Percentiles rank a stretch among this genome's conserved stretches.
These are phyloP conservation scores for Leccinum ochraceum DNA, from an alignment of 768 basidiomycete genomes.

Conservation along the genomic window DNA sequence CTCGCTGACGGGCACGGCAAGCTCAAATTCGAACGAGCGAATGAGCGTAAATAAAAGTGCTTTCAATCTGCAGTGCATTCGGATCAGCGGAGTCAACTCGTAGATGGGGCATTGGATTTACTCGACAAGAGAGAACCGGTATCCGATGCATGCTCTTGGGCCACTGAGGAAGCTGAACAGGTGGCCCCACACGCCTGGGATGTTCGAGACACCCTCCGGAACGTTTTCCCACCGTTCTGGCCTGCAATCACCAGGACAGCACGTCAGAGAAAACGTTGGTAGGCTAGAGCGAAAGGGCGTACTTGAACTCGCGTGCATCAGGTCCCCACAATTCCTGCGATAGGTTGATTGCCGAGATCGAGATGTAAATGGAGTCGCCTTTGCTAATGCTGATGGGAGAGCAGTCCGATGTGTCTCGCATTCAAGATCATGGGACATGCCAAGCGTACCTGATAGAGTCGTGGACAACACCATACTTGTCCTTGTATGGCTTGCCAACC, in stretches of 20 bases:
- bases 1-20: conserved; percentile 49
- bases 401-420: background rate
- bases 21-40: conserved; percentile 52
- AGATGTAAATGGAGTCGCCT: conserved; percentile 50
- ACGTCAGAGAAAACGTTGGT: background rate
- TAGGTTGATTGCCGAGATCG: conserved; percentile 54
- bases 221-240: conserved; percentile 52
- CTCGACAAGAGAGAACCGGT: conserved; percentile 63
- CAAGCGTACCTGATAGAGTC: conserved; percentile 39
- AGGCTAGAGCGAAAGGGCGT: background rate
- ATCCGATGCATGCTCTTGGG: conserved; percentile 66
- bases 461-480: conserved; percentile 42
- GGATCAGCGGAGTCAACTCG: background rate
- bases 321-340: conserved; percentile 59
- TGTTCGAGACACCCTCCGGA: conserved; percentile 43
- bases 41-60: conserved; percentile 32
- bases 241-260: background rate
- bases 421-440: background rate
- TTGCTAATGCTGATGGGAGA: conserved; percentile 37
- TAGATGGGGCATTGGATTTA: conserved; percentile 30
- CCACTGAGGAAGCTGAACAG: conserved; percentile 65
- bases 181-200: conserved; percentile 66
- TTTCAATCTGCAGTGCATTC: background rate
- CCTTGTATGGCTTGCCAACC: conserved; percentile 45
- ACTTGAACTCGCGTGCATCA: conserved; percentile 64